phyloP scores from a whole-genome alignment of 2,329 filamentous ascomycete genomes.

The Xylariaceae sp. region DNA sequence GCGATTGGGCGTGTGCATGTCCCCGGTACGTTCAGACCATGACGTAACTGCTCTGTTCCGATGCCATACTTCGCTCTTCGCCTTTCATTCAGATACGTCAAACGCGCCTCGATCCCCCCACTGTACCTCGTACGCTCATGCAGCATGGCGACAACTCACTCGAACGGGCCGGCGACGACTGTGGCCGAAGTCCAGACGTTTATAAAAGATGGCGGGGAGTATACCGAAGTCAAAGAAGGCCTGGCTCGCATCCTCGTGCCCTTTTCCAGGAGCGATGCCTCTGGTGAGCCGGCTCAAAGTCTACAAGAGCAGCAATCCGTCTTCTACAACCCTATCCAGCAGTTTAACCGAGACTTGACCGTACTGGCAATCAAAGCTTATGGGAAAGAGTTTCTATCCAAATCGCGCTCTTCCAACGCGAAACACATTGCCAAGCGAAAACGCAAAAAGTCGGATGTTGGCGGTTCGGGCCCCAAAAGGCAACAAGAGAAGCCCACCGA shows the following conservation, averaged over 20 bases:
- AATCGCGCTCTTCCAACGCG: conserved; percentile 37
- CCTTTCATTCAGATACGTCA: conserved; percentile 19
- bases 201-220: conserved; percentile 42
- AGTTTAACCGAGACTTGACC: conserved; percentile 95
- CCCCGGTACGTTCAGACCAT: no score
- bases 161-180: conserved; percentile 16
- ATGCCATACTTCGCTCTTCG: neutral
- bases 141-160: conserved; percentile 24
- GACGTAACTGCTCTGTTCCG: no score
- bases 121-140: conserved; percentile 16
- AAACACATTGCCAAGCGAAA: conserved; percentile 33
- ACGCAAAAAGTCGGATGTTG: conserved; percentile 14
- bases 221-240: conserved; percentile 49
- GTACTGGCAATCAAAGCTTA: conserved; percentile 89
- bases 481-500: conserved; percentile 15
- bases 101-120: conserved; percentile 6
- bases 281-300: conserved; percentile 34
- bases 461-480: conserved; percentile 20
- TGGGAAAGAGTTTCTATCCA: conserved; percentile 60
- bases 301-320: conserved; percentile 67
- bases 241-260: conserved; percentile 53
- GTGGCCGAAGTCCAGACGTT: conserved; percentile 32
- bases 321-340: conserved; percentile 98
- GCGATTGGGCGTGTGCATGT: no score
- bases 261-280: conserved; percentile 31